These are phyloP conservation scores for Fusarium euwallaceae DNA, from an alignment of 2,329 filamentous ascomycete species.

Conservation along the genomic window DNA sequence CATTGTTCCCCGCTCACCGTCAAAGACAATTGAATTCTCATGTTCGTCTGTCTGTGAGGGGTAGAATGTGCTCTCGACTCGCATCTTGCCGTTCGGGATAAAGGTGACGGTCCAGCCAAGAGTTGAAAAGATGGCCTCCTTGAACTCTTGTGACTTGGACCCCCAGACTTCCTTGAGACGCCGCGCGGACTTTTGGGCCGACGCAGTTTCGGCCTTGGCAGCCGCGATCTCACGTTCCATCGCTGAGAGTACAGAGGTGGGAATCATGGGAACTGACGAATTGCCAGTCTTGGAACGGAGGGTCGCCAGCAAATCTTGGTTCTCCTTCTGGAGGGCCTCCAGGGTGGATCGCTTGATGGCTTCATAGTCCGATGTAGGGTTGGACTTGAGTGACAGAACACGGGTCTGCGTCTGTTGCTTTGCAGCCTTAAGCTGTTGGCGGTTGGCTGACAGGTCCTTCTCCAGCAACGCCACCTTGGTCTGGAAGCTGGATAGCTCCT, in stretches of 20 bases:
- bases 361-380: slow-evolving; percentile 89
- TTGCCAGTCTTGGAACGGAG: slow-evolving; percentile 64
- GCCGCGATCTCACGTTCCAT: slow-evolving; percentile 82
- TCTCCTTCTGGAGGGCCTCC: slow-evolving; percentile 82
- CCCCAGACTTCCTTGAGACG: slow-evolving; percentile 95
- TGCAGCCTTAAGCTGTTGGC: slow-evolving; percentile 78
- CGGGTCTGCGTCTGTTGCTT: slow-evolving; percentile 80
- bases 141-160: slow-evolving; percentile 92
- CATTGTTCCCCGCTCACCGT: slow-evolving; percentile 96
- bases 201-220: slow-evolving; percentile 75
- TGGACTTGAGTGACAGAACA: slow-evolving; percentile 87
- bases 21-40: slow-evolving; percentile 84
- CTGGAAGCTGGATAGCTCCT: slow-evolving; percentile 78
- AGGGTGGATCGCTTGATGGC: slow-evolving; percentile 87
- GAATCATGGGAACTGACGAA: slow-evolving; percentile 73
- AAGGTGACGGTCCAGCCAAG: slow-evolving; percentile 97
- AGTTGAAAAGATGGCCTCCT: slow-evolving; percentile 91
- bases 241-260: slow-evolving; percentile 80
- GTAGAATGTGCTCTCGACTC: slow-evolving; percentile 88
- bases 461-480: slow-evolving; percentile 78
- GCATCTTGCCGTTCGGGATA: slow-evolving; percentile 96
- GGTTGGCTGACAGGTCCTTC: slow-evolving; percentile 79
- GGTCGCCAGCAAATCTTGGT: slow-evolving; percentile 82
- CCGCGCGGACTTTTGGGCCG: slow-evolving; percentile 84
- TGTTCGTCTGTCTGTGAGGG: slow-evolving; percentile 77